Evolutionary conservation across 2,329 filamentous ascomycete species (phyloP).

Genomic region (Pezicula carpinea): DNA sequence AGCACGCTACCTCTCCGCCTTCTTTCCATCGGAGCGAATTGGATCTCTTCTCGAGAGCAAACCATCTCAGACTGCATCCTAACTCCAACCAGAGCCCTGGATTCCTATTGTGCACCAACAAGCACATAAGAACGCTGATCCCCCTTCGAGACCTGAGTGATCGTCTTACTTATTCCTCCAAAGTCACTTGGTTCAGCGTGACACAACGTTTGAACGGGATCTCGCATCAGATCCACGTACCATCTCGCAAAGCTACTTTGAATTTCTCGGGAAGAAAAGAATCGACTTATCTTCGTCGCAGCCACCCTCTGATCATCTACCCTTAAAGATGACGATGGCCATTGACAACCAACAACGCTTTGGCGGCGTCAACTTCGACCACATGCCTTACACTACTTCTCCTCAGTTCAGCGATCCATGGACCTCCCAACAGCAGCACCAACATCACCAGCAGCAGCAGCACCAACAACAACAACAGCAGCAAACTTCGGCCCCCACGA

Average conservation of each 20-base stretch:
- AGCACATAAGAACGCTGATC: conserved; percentile 31
- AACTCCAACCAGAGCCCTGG: conserved; percentile 20
- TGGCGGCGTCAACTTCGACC: conserved; percentile 72
- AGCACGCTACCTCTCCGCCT: conserved; percentile 12
- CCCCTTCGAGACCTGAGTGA: conserved; percentile 18
- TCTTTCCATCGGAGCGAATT: conserved; percentile 10
- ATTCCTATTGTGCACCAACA: conserved; percentile 14
- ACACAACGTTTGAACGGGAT: conserved; percentile 22
- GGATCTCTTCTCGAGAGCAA: conserved; percentile 1
- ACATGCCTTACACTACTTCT: conserved; percentile 61
- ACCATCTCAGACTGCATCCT: conserved; percentile 5
- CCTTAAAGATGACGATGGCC: conserved; percentile 78
- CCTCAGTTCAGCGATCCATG: conserved; percentile 91
- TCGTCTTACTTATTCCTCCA: conserved; percentile 19
- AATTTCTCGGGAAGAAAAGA: conserved; percentile 3
- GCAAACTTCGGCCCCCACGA: conserved; percentile 41
- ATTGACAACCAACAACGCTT: conserved; percentile 85
- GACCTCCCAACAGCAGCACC: conserved; percentile 42
- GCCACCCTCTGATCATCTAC: conserved; percentile 10
- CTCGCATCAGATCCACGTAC: conserved; percentile 27
- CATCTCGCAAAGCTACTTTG: not conserved
- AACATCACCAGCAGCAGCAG: no score
- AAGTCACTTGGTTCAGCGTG: conserved; percentile 14
- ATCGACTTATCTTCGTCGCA: conserved; percentile 5
- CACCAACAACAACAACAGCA: not conserved